phyloP scores from a whole-genome alignment of 1,284 basidiomycete genomes.

The Volvariella volvacea region DNA sequence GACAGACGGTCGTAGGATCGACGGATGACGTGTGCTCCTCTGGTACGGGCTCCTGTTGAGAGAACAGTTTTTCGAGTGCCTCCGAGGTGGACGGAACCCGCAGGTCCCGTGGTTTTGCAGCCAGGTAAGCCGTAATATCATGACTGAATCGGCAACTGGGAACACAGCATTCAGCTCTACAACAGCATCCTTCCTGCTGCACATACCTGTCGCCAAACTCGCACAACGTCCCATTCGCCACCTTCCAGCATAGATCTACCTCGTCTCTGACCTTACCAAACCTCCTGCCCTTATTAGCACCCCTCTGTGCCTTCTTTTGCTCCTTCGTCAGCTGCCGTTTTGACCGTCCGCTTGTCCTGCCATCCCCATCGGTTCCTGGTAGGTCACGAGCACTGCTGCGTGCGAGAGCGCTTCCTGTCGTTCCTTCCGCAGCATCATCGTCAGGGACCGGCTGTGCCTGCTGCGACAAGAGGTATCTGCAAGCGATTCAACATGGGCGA shows the following conservation, averaged over 20 bases:
- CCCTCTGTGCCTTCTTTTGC: conserved; percentile 67
- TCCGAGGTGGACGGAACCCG: conserved; percentile 8
- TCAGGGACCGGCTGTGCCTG: conserved; percentile 39
- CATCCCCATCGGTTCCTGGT: conserved; percentile 19
- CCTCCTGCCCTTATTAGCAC: conserved; percentile 73
- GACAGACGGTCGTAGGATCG: conserved; percentile 47
- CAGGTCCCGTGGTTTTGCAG: conserved; percentile 71
- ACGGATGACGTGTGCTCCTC: conserved; percentile 25
- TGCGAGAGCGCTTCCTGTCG: conserved; percentile 19
- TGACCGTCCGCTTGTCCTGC: conserved; percentile 22
- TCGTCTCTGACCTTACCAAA: conserved; percentile 71
- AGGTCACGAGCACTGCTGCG: conserved; percentile 17
- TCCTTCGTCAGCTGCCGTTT: conserved; percentile 37
- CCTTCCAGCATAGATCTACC: conserved; percentile 67
- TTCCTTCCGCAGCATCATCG: conserved; percentile 74
- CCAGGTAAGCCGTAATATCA: conserved; percentile 72
- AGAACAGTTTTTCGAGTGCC: conserved; percentile 29
- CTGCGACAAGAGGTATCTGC: conserved; percentile 53
- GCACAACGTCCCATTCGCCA: conserved; percentile 60
- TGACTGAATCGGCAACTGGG: conserved; percentile 78
- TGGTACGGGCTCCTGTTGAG: conserved; percentile 1
- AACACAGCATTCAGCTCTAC: conserved; percentile 1
- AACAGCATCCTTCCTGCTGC: conserved; percentile 1
- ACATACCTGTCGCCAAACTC: conserved; percentile 57
- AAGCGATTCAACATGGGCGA: neutral